Base-by-base conservation (phyloP, 2,329 filamentous ascomycete species). In the Talaromyces sp. region DNA sequence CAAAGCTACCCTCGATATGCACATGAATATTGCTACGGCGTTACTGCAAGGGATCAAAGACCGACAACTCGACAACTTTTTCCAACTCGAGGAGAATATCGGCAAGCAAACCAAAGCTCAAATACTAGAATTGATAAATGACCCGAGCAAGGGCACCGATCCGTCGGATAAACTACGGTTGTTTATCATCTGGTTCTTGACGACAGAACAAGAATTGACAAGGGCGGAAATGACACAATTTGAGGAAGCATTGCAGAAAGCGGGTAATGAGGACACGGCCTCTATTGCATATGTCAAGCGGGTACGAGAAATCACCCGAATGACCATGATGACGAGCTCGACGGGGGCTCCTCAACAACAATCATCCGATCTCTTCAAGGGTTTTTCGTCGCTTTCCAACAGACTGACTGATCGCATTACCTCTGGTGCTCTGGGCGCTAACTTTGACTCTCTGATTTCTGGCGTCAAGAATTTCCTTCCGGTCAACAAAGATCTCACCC, bases 391-490 rank as follows among this genome's bases (percentile, higher is more conserved):
- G 50, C 91, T 99, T 68, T 95, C 92, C 11, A 94, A 91, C 50
- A 91, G 94, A 45, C 87, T 99, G 4, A 97, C 95, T 8, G 93
- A 97, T 78, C 90, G 93, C 27, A 90, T 99, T 75, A 96, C 97
- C 75, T 94, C 97, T 69, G 93, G 92, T 37, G 92, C 96, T 19
- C 87, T 94, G 0, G 86, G 88, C 58, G 87, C 89, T 66, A 98
- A 98, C 76, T 92, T 99, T 73, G 95, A 98, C 77, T 94, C 90
- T 35, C 86, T 99, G 50, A 93, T 98, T 68, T 94, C 92, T 6
- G 94, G 94, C 50, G 94, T 99, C 74, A 99, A 98, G 81, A 98
- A 97, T 79, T 96, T 99, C 79, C 82, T 99, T n/a, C 95, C 96
- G 0, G 92, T 88, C 15, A 96, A 99, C 80, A 92, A 93, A 72